A percentile compares a stretch with the other conserved stretches of the same genome.
Conservation (phyloP, 176 grass and related monocot genomes). For the Carex kokanica region DNA sequence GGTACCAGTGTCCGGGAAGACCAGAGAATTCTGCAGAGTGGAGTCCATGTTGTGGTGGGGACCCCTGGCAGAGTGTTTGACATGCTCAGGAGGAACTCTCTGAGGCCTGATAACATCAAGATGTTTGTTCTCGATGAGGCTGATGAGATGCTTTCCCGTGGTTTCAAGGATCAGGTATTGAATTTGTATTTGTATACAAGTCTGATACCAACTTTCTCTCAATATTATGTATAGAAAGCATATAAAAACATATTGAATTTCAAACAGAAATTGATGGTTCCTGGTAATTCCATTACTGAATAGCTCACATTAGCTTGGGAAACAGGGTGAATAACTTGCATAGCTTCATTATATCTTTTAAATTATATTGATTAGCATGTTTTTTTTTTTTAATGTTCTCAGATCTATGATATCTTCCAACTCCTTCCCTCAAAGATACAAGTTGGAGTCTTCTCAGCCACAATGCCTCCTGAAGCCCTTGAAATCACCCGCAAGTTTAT, state of each 20-base stretch:
- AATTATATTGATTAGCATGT: neutral
- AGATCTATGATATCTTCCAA: conserved; percentile 97
- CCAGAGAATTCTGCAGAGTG: conserved; percentile 75
- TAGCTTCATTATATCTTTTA: neutral
- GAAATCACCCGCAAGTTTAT: conserved; percentile 95
- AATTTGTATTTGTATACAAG: neutral
- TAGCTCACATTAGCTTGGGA: neutral
- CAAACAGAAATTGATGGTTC: neutral
- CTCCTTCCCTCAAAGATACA: conserved; percentile 76
- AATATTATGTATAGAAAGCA: neutral
- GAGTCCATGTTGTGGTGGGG: conserved; percentile 86
- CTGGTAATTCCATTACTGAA: neutral
- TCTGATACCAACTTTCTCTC: neutral
- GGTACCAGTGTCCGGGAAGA: conserved; percentile 87
- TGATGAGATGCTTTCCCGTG: conserved; percentile 97
- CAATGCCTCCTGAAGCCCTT: conserved; percentile 84
- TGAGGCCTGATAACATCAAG: conserved; percentile 76
- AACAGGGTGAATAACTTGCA: neutral
- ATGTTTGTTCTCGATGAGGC: conserved; percentile 97
- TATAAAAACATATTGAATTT: neutral
- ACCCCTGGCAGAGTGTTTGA: conserved; percentile 88
- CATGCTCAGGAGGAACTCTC: conserved; percentile 78
- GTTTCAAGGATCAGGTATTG: conserved; percentile 88
- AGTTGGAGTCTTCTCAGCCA: conserved; percentile 88
- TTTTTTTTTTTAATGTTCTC: conserved; percentile 19